Base-by-base conservation (phyloP, 306 rosid species). In the Macrotyloma uniflorum region DNA sequence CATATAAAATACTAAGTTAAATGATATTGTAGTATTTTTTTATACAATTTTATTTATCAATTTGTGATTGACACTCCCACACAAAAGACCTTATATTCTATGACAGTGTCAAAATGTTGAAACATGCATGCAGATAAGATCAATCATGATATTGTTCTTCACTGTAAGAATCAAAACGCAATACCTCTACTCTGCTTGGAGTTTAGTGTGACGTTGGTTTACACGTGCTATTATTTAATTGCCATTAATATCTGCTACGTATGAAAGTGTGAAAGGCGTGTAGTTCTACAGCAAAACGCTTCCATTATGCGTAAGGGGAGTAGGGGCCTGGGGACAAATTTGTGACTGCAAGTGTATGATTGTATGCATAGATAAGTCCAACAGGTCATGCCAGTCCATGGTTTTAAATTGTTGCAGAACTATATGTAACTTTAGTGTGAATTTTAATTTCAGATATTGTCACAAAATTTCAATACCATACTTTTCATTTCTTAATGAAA, bases 241-340 rank as follows among this genome's bases (percentile, higher is more conserved):
- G 10, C 22, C 13, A 57, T 24, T 0, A 57, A 24, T 24, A 11
- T 12, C 35, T 55, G 63, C 63, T 10, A 23, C n/a, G 8, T 23
- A 24, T 12, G 36, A 33, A 57, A 22, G 2, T 57, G 64, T 57
- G 35, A 57, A 57, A 23, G 64, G 35, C n/a, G 24, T 50, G 10
- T 5, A 49, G 8, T 6, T 22, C 18, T 53, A 11, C 65, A 58
- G 65, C 35, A 26, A 58, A 23, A 55, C 35, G 8, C 16, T 23
- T 55, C 4, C n/a, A 55, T 55, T 11, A 12, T 12, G 64, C 8
- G 35, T 58, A 24, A 9, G 33, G 28, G n/a, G 6, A 58, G 65
- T 26, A 58, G 38, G 65, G 38, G 65, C 65, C 66, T 59, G 66
- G 66, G 20, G 66, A 59, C 66, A 59, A 14, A 13, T 59, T 5